Conservation (phyloP, 2,329 filamentous ascomycete genomes). For the Rugonectria rugulosa region DNA sequence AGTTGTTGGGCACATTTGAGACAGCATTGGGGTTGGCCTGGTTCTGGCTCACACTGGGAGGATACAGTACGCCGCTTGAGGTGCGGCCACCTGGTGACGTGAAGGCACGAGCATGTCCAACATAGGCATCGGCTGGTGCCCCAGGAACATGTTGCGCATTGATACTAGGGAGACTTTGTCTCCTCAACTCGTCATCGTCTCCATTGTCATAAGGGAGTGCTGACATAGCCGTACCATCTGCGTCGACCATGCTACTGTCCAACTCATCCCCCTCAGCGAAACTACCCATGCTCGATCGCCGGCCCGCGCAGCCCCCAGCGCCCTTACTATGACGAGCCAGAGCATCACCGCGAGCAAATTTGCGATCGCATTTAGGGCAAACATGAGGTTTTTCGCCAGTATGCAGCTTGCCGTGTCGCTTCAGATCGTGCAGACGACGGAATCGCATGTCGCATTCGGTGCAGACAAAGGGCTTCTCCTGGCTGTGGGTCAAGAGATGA, state of each 20-base stretch:
- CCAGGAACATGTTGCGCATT: constrained; percentile 74
- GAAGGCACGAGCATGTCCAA: constrained; percentile 78
- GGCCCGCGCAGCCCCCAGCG: constrained; percentile 91
- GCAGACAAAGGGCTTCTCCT: constrained; percentile 97
- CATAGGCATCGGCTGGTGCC: constrained; percentile 55
- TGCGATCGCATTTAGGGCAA: constrained; percentile 91
- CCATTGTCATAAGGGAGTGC: constrained; percentile 63
- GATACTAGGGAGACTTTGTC: constrained; percentile 77
- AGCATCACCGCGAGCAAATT: constrained; percentile 95
- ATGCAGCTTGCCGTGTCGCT: constrained; percentile 95
- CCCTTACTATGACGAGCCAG: constrained; percentile 95
- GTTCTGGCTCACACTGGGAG: constrained; percentile 65
- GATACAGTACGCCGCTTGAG: constrained; percentile 64
- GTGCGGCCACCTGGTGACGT: constrained; percentile 69
- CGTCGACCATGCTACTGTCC: constrained; percentile 57
- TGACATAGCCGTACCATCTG: constrained; percentile 65
- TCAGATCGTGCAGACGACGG: constrained; percentile 90
- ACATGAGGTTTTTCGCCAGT: constrained; percentile 96
- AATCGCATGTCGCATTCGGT: constrained; percentile 94
- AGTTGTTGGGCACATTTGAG: constrained; percentile 55
- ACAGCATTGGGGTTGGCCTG: constrained; percentile 64
- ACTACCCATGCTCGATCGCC: constrained; percentile 83
- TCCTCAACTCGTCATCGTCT: constrained; percentile 70
- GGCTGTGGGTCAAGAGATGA: constrained; percentile 94
- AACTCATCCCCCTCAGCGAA: constrained; percentile 82